A percentile compares a stretch with the other conserved stretches of the same genome.
Conservation (phyloP, 257 asterid species). For the Galeopsis tetrahit region DNA sequence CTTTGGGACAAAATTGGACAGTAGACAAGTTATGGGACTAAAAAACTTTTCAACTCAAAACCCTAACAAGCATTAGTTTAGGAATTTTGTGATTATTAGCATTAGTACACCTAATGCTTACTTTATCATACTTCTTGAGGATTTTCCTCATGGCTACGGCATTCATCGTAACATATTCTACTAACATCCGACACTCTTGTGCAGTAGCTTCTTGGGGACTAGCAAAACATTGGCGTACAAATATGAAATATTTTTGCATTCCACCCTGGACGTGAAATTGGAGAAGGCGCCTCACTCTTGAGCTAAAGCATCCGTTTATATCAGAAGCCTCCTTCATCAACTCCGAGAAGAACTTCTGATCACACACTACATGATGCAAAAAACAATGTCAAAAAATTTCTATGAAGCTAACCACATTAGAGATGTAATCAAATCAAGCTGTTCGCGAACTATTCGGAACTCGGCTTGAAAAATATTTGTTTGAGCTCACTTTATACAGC, state of each 20-base stretch:
- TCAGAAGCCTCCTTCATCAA: conserved; percentile 84
- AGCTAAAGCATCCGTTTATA: conserved; percentile 76
- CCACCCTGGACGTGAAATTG: conserved; percentile 65
- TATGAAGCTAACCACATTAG: background rate
- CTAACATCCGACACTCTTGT: conserved; percentile 64
- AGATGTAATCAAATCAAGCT: too few relatives aligned
- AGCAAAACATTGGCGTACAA: conserved; percentile 58
- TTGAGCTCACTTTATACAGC: too few relatives aligned
- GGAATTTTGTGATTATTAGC: background rate
- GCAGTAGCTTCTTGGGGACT: conserved; percentile 59
- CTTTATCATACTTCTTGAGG: conserved; percentile 92
- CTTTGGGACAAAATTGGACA: too few relatives aligned
- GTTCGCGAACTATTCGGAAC: too few relatives aligned
- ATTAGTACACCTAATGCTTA: conserved; percentile 32
- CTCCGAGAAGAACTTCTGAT: conserved; percentile 76
- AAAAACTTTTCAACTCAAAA: background rate
- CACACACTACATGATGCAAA: conserved; percentile 63
- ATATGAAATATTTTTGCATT: conserved; percentile 52
- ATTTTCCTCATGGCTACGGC: conserved; percentile 87
- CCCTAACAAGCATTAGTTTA: background rate
- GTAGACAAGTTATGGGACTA: too few relatives aligned
- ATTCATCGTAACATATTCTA: conserved; percentile 78
- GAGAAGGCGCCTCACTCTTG: conserved; percentile 78
- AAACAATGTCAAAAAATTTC: background rate
- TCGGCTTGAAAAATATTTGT: too few relatives aligned